A percentile compares a stretch with the other conserved stretches of the same genome.
phyloP scores from a whole-genome alignment of 2,329 filamentous ascomycete species.

The Alternaria brassicae region DNA sequence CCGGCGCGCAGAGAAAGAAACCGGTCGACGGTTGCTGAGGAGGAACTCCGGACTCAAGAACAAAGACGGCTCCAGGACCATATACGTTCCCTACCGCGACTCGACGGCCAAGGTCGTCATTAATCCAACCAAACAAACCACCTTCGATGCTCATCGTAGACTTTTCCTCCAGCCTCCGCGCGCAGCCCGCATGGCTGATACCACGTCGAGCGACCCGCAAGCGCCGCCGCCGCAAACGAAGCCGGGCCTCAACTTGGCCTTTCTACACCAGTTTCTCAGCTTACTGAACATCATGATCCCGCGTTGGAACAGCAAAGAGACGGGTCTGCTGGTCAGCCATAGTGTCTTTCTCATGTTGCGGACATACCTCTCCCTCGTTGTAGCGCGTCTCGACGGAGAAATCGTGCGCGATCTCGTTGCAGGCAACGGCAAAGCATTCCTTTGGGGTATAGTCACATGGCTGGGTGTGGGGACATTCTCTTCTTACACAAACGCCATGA shows the following conservation, averaged over 20 bases:
- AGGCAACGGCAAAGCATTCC: slow-evolving; percentile 85
- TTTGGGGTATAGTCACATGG: slow-evolving; percentile 93
- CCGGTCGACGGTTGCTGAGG: slow-evolving; percentile 80
- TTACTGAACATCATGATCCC: slow-evolving; percentile 98
- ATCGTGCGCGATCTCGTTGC: slow-evolving; percentile 97
- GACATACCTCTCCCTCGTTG: slow-evolving; percentile 92
- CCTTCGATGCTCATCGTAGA: slow-evolving; percentile 93
- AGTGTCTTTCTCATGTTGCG: slow-evolving; percentile 87
- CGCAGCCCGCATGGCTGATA: slow-evolving; percentile 77
- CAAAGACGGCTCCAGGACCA: slow-evolving; percentile 92
- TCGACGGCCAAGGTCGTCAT: slow-evolving; percentile 91
- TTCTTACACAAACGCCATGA: slow-evolving; percentile 98
- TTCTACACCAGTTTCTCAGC: slow-evolving; percentile 95
- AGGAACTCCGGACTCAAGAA: slow-evolving; percentile 92
- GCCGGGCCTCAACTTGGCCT: slow-evolving; percentile 92
- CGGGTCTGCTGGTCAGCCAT: slow-evolving; percentile 86
- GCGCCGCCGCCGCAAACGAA: slow-evolving; percentile 91
- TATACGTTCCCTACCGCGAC: slow-evolving; percentile 92
- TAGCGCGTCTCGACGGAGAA: slow-evolving; percentile 91
- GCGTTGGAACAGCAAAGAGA: slow-evolving; percentile 93
- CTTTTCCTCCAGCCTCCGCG: slow-evolving; percentile 91
- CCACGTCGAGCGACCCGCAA: slow-evolving; percentile 57
- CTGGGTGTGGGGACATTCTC: slow-evolving; percentile 91
- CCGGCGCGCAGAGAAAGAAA: slow-evolving; percentile 77
- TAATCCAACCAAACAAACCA: slow-evolving; percentile 85